Base-by-base conservation (phyloP, 164 flowering plant species). In the Kingdonia uniflora region DNA sequence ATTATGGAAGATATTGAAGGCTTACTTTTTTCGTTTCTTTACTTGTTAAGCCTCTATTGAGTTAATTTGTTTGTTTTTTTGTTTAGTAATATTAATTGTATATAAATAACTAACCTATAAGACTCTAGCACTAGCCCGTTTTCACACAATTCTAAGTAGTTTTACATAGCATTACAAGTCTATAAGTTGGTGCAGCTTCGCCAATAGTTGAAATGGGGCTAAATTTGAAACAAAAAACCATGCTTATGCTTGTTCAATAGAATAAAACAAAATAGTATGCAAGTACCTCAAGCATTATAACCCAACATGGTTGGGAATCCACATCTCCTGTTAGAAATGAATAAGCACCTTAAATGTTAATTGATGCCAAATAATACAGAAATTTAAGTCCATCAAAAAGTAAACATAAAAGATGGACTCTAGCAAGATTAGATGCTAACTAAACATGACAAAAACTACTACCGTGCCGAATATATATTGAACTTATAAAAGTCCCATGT, bases 241-340 rank as follows among this genome's bases (percentile, higher is more conserved):
- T 17, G 43, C n/a, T 24, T 16, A 14, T n/a, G 14, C 19, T 19
- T 23, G 8, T 49, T 39, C 11, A 11, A 15, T 24, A 19, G 19
- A 54, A 0, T 5, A 6, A 10, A 21, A 44, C n/a, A 0, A 49
- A 43, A 14, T 14, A 21, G 43, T 23, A 41, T 19, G 47, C 8
- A 51, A 51, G 44, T 70, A 89, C 99, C 99, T 94, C 99, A 19
- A 94, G 85, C 99, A 94, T 94, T 62, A 94, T 82, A 52, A 86
- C 96, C 99, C 99, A 94, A 56, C 99, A 94, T 44, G 97, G 96
- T 49, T 84, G 82, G 52, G 66, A 71, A 66, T 85, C 76, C 55
- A 60, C 68, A 49, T 71, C 68, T 25, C 86, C 97, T 89, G 75
- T 70, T 65, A 45, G 50, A 55, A 62, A 49, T 39, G 45, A 24